These are phyloP conservation scores for Yarrowia porcina DNA, from an alignment of 805 yeast species.

Conservation along the genomic window DNA sequence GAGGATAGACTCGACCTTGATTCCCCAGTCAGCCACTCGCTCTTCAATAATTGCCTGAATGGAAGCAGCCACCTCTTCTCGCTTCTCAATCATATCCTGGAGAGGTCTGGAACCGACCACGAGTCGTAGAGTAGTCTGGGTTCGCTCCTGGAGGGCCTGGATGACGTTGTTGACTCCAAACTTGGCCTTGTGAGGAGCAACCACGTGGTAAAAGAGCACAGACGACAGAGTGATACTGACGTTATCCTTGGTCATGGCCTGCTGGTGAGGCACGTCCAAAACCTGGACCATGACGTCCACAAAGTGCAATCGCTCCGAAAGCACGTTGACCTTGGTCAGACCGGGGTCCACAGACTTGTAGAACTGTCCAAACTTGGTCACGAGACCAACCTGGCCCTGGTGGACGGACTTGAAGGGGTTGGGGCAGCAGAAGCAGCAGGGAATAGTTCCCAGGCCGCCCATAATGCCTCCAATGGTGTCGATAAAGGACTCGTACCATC, in stretches of 20 bases:
- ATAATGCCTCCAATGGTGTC: slow-evolving; percentile 44
- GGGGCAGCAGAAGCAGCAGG: slow-evolving; percentile 52
- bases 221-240: slow-evolving; percentile 61
- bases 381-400: slow-evolving; percentile 67
- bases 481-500: slow-evolving; percentile 40
- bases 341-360: slow-evolving; percentile 69
- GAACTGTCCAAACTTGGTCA: slow-evolving; percentile 64
- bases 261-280: slow-evolving; percentile 62
- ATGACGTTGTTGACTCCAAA: slow-evolving; percentile 55
- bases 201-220: slow-evolving; percentile 63
- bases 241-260: slow-evolving; percentile 69
- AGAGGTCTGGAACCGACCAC: slow-evolving; percentile 63
- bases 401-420: slow-evolving; percentile 59
- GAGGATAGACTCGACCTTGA: slow-evolving; percentile 60
- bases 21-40: slow-evolving; percentile 70
- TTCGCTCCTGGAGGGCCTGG: slow-evolving; percentile 58
- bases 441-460: slow-evolving; percentile 55
- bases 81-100: slow-evolving; percentile 69
- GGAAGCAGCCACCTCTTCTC: slow-evolving; percentile 66
- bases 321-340: slow-evolving; percentile 58
- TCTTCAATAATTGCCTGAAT: slow-evolving; percentile 59
- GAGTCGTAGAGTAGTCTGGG: slow-evolving; percentile 70
- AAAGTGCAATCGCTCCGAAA: slow-evolving; percentile 52
- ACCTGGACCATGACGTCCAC: slow-evolving; percentile 58
- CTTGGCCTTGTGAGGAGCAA: slow-evolving; percentile 64